phyloP scores from a whole-genome alignment of 2,329 filamentous ascomycete species.

The Penicillium paneum region DNA sequence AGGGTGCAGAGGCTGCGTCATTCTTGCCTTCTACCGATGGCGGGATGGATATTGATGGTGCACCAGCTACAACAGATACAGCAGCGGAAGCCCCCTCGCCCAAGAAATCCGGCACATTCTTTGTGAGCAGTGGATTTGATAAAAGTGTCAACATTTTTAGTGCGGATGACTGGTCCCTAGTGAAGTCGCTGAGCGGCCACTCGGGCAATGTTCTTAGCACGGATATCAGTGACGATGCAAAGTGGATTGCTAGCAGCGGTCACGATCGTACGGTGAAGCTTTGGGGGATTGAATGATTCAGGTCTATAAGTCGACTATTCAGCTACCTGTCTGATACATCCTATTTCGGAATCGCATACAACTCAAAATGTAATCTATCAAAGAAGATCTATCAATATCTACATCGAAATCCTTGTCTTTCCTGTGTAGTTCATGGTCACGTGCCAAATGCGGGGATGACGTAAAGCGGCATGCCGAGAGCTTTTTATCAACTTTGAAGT shows the following conservation, averaged over 20 bases:
- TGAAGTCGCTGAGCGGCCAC: conserved; percentile 85
- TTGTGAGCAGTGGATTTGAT: conserved; percentile 88
- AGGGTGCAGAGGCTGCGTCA: conserved; percentile 71
- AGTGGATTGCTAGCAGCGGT: conserved; percentile 91
- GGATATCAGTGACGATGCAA: conserved; percentile 79
- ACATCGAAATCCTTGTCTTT: neutral
- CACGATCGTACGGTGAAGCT: conserved; percentile 95
- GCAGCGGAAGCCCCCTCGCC: conserved; percentile 50
- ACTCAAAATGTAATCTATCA: neutral
- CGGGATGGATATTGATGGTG: conserved; percentile 39
- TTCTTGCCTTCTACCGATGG: conserved; percentile 60
- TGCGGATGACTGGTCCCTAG: conserved; percentile 89
- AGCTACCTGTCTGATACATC: neutral
- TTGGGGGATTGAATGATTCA: conserved; percentile 78
- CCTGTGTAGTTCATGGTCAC: conserved; percentile 10
- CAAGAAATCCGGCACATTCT: conserved; percentile 86
- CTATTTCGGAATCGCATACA: neutral
- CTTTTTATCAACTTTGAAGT: neutral
- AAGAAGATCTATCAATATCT: neutral
- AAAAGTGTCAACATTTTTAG: conserved; percentile 94
- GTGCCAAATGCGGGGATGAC: conserved; percentile 21
- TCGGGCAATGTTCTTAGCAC: conserved; percentile 88
- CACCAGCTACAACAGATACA: conserved; percentile 7
- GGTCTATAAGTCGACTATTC: neutral
- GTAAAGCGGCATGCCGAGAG: conserved; percentile 13